Evolutionary conservation across 1,139 yeast genomes (phyloP), one percentile per base, ranked within the genome.

Genomic region (Suhomyces ambrosiae): DNA sequence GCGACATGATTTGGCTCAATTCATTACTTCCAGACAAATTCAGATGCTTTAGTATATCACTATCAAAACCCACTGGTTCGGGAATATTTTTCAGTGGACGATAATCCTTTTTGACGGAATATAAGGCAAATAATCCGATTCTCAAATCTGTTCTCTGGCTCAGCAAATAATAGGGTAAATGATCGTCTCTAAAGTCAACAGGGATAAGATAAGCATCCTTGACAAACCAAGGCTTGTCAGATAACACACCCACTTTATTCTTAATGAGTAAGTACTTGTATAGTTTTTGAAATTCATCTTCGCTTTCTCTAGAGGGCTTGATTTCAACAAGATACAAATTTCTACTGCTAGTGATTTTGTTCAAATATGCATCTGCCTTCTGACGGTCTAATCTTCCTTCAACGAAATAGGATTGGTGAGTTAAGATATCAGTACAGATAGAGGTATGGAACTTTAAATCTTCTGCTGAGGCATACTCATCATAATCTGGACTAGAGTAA

Each of bases 171-270:
- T 42, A 40, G 1, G 71, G 68, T 15, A 65, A 44, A 25, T 47
- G 24, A 29, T 56, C 50, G 39, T 60, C 56, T 31, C 55, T 41
- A 39, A 57, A 56, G 44, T 58, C 65, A 15, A 79, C 47, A 1
- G 86, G 72, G 23, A 83, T 56, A 32, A 86, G 47, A 56, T 85
- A 86, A 2, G 82, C 71, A 54, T 85, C 94, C 52, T 83, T 84
- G 23, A 82, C 81, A 46, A 71, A 68, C 14, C 56, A 47, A 1
- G 75, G 77, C 44, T 58, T 66, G 14, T 68, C 71, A 24, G 76
- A 69, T 31, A 85, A 63, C 13, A 84, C 92, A 0, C 90, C 94
- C 34, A 72, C 79, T 52, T 81, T 80, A 30, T 60, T 56, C 31
- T 76, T 66, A 3, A 63, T 51, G 27, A 61, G 52, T 47, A 82